A percentile compares a stretch with the other conserved stretches of the same genome.
These are phyloP conservation scores for Saccharomyces paradoxus DNA, from an alignment of 805 yeast genomes.

Conservation along the genomic window DNA sequence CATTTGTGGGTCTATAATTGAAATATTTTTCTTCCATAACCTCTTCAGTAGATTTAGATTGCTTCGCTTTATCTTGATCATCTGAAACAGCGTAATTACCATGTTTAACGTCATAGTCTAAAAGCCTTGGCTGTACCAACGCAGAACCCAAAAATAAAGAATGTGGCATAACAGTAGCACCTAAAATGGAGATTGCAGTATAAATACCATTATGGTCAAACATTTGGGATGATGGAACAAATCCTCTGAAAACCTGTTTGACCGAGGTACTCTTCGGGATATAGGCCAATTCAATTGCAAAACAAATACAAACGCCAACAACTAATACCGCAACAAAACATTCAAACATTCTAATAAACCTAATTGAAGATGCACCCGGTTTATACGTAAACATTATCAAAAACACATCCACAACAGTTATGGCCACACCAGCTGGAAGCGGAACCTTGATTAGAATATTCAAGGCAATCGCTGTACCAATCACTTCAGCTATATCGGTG, in stretches of 20 bases:
- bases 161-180: slow-evolving; percentile 95
- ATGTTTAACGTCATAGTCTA: slow-evolving; percentile 60
- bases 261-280: slow-evolving; percentile 41
- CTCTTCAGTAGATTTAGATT: slow-evolving; percentile 12
- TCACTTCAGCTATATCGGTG: slow-evolving; percentile 90
- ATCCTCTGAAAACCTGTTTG: slow-evolving; percentile 52
- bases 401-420: slow-evolving; percentile 75
- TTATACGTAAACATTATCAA: slow-evolving; percentile 72
- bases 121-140: slow-evolving; percentile 73
- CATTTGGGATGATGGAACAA: slow-evolving; percentile 48
- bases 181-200: slow-evolving; percentile 71
- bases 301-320: slow-evolving; percentile 66
- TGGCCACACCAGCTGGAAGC: slow-evolving; percentile 63
- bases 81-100: slow-evolving; percentile 36
- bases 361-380: slow-evolving; percentile 66
- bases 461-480: slow-evolving; percentile 84
- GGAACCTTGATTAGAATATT: slow-evolving; percentile 72
- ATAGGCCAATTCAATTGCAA: slow-evolving; percentile 60
- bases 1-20: slow-evolving; percentile 57
- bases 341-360: slow-evolving; percentile 68
- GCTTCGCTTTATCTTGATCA: slow-evolving; percentile 7
- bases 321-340: slow-evolving; percentile 65
- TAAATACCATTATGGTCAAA: slow-evolving; percentile 58
- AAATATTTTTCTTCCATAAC: slow-evolving; percentile 35
- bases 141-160: slow-evolving; percentile 80